These are phyloP conservation scores for Neofusicoccum ribis DNA, from an alignment of 2,329 filamentous ascomycete genomes.

Conservation along the genomic window DNA sequence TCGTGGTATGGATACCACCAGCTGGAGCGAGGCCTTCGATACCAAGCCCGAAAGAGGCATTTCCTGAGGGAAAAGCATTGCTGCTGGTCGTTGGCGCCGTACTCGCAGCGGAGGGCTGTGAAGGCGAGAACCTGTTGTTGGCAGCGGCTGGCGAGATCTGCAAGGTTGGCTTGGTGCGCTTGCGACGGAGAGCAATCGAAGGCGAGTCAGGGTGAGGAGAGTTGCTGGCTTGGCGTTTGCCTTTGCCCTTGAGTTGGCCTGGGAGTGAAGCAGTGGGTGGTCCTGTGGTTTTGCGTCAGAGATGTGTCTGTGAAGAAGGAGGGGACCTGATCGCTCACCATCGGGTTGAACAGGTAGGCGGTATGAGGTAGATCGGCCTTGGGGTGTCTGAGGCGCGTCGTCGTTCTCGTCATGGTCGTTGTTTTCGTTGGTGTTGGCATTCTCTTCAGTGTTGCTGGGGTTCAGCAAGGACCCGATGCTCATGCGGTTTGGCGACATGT, in stretches of 20 bases:
- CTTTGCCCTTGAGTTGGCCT: not conserved
- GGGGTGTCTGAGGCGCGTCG: not conserved
- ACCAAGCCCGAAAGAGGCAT: not conserved
- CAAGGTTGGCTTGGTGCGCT: constrained; percentile 4
- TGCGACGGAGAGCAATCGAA: not conserved
- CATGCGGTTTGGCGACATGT: not conserved
- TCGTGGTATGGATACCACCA: not conserved
- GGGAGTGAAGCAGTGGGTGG: not conserved
- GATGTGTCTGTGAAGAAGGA: not conserved
- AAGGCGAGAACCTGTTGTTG: not conserved
- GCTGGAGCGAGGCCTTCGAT: not conserved
- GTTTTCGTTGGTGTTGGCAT: not conserved
- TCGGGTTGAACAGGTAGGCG: not conserved
- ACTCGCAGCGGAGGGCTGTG: not conserved
- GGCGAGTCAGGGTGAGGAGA: constrained; percentile 4
- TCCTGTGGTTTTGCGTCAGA: not conserved
- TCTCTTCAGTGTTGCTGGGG: not conserved
- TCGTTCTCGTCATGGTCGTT: not conserved
- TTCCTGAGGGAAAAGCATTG: not conserved
- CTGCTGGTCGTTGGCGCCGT: not conserved
- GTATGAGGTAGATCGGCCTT: not conserved
- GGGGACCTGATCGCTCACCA: not conserved
- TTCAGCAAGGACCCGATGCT: not conserved
- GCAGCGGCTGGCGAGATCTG: not conserved
- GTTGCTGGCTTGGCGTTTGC: constrained; percentile 12